Conservation (phyloP, 768 basidiomycete genomes). For the Kwoniella sp. region DNA sequence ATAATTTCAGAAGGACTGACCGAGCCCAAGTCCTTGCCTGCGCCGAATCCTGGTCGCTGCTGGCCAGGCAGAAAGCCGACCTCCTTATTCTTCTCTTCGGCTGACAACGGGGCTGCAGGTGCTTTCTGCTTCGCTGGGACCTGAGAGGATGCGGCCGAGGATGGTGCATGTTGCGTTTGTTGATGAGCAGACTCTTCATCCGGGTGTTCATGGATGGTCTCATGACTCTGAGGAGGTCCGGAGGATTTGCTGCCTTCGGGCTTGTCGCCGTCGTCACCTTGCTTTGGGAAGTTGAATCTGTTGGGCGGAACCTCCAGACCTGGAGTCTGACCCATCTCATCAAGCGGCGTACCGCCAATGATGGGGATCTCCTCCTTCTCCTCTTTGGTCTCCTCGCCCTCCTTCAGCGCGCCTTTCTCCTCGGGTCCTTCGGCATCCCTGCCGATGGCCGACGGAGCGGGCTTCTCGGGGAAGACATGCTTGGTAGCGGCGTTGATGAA, state of each 20-base stretch:
- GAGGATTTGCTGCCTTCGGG: no score
- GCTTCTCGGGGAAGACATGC: slow-evolving; percentile 29
- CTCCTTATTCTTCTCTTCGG: no score
- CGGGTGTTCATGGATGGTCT: no score
- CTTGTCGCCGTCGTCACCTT: no score
- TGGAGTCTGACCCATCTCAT: slow-evolving; percentile 32
- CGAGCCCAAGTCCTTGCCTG: slow-evolving; percentile 32
- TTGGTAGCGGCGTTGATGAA: slow-evolving; percentile 36
- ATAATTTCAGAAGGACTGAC: slow-evolving; percentile 23
- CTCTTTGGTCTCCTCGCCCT: slow-evolving; percentile 1
- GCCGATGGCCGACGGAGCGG: slow-evolving; percentile 8
- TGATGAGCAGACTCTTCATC: not conserved
- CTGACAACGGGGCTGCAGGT: no score
- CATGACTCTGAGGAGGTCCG: no score
- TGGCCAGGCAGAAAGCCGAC: no score
- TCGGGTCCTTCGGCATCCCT: not conserved
- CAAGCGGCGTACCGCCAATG: slow-evolving; percentile 39
- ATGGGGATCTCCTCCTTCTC: slow-evolving; percentile 32
- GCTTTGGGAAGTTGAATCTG: not conserved
- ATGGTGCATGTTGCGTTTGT: no score
- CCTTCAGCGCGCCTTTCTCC: not conserved
- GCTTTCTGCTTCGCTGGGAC: no score
- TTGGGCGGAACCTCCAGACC: slow-evolving; percentile 8
- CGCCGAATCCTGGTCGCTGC: slow-evolving; percentile 31
- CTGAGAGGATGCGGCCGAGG: no score